Evolutionary conservation across 2,329 filamentous ascomycete species (phyloP), one percentile per base, ranked within the genome.

Genomic region (Botrytis porri): DNA sequence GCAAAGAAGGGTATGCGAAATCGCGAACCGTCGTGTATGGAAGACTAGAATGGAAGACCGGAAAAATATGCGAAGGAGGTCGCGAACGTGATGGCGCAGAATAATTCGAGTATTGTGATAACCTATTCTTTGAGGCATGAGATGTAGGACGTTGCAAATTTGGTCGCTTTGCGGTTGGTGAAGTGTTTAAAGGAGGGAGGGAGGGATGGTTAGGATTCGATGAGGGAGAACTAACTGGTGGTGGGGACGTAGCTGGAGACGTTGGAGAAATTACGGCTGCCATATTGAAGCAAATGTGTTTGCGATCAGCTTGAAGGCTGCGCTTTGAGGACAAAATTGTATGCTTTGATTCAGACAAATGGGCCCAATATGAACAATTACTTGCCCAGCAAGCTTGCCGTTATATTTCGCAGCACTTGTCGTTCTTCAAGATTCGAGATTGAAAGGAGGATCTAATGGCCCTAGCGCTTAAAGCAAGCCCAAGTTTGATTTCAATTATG

Each of bases 21-120:
- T 99, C 96, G 80, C 96, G 92, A 76, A 99, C 95, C 62, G 93
- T 86, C n/a, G 94, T 90, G 82, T 98, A 98, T 10, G 93, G 83
- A 29, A 98, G 88, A 80, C 90, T 97, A 73, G 94, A 96, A 78
- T 94, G 92, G 82, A 94, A 96, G 79, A 92, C 85, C 25, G 94
- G 92, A 80, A 96, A 95, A 75, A 93, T 87, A 80, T 92, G 88
- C n/a, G 94, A 97, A 72, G 87, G 87, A 32, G 94, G 93, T 74
- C 94, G 90, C 76, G 94, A 97, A 75, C 91, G 88, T 75, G 88
- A 87, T 69, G 87, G 87, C 25, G 75, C 86, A 25, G 93, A 95
- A 74, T 89, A 84, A 78, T 87, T 90, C 75, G 93, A 96, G 84
- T 95, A 95, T 80, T 93, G 92, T 75, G 94, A 97, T 79, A 97